Percentiles rank a stretch among this genome's conserved stretches.
Conservation (phyloP, 768 basidiomycete species). For the Lactifluus volemus region DNA sequence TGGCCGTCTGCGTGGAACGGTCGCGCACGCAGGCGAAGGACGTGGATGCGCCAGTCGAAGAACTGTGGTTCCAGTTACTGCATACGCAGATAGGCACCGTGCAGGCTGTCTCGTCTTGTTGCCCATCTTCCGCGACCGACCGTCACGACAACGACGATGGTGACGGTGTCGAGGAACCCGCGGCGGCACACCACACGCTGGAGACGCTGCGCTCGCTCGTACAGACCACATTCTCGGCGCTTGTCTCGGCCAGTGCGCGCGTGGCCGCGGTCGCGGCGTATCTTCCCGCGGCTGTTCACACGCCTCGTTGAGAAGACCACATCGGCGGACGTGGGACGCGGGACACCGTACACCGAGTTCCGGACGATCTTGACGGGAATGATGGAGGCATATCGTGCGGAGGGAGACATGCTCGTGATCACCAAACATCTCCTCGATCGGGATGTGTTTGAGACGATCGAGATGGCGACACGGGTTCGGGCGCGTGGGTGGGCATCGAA, state of each 20-base stretch:
- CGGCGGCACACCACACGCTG: conserved; percentile 28
- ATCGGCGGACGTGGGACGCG: conserved; percentile 34
- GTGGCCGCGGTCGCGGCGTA: conserved; percentile 44
- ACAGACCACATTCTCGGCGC: conserved; percentile 72
- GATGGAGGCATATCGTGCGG: conserved; percentile 88
- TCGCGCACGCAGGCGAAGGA: conserved; percentile 33
- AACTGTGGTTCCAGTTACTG: conserved; percentile 85
- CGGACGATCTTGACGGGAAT: conserved; percentile 87
- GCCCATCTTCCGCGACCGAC: conserved; percentile 11
- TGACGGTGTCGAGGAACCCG: background rate
- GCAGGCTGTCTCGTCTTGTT: conserved; percentile 52
- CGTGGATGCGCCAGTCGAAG: conserved; percentile 49
- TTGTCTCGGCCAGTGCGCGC: conserved; percentile 66
- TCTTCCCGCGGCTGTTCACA: conserved; percentile 90
- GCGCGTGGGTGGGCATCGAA: conserved; percentile 52
- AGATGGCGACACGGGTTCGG: conserved; percentile 48
- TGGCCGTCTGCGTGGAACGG: conserved; percentile 60
- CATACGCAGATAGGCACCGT: conserved; percentile 74
- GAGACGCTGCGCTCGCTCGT: conserved; percentile 61
- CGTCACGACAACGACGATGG: conserved; percentile 11
- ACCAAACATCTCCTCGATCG: conserved; percentile 73
- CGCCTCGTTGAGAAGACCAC: conserved; percentile 71
- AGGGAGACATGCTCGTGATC: conserved; percentile 83
- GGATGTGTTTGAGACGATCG: conserved; percentile 72
- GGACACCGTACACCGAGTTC: conserved; percentile 83